Conservation (phyloP, 1,284 basidiomycete species). For the Trichosporon coremiiforme region DNA sequence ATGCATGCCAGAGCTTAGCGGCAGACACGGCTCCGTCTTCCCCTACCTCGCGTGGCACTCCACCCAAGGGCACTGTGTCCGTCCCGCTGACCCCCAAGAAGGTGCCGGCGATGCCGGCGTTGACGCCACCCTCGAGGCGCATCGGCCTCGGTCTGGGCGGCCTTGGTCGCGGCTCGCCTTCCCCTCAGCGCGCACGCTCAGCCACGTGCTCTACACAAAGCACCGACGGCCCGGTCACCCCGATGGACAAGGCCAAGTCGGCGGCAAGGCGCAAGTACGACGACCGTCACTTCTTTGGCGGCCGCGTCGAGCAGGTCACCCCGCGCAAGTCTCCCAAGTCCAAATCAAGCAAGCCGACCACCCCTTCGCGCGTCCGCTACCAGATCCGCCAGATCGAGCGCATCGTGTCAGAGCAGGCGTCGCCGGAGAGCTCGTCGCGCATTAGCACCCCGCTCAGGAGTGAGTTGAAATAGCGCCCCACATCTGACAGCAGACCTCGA, state of each 20-base stretch:
- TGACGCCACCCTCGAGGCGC: background rate
- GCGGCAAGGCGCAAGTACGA: background rate
- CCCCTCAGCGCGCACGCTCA: background rate
- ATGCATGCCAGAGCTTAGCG: constrained; percentile 21
- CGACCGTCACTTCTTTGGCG: constrained; percentile 4
- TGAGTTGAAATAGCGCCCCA: background rate
- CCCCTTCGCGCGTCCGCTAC: background rate
- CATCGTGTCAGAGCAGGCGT: background rate
- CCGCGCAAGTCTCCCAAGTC: background rate
- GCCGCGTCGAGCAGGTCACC: constrained; percentile 3
- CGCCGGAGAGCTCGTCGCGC: constrained; percentile 14
- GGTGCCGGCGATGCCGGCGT: background rate
- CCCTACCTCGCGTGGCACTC: background rate
- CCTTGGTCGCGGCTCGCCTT: background rate
- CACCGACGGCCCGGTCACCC: background rate
- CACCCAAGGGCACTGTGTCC: constrained; percentile 15
- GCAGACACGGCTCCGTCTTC: background rate
- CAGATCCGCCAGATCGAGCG: constrained; percentile 17
- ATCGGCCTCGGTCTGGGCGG: background rate
- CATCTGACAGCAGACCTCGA: constrained; percentile 23
- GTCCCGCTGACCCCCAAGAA: background rate
- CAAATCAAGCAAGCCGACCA: background rate
- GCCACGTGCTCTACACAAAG: background rate
- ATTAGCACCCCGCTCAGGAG: constrained; percentile 22
- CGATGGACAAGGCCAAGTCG: constrained; percentile 4